Evolutionary conservation across 805 yeast species (phyloP), one percentile per base, ranked within the genome.

Genomic region (Babjeviella inositovora): DNA sequence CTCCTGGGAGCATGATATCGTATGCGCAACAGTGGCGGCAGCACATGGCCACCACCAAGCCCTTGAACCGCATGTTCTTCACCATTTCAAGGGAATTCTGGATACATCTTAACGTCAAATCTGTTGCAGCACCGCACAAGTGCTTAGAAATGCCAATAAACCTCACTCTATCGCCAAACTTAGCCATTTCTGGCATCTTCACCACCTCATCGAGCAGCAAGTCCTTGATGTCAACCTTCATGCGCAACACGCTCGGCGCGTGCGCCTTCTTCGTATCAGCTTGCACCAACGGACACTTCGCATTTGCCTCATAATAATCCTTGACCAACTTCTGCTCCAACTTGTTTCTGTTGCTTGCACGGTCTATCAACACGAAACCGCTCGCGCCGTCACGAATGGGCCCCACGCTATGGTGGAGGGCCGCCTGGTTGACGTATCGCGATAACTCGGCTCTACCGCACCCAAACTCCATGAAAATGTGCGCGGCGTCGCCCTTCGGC

Each of bases 91-190:
- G 3, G 26, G 20, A 16, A 20, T 62, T 61, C 21, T 57, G 29
- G 3, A 82, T 41, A 46, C 82, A 74, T 33, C 69, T 57, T 13
- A 85, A 45, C 0, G 95, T 76, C 23, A 84, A 50, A 42, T 84
- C 96, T 0, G 95, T 85, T 2, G 96, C 96, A 3, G 77, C 92
- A 5, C 96, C 96, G 47, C 96, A 84, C 17, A 85, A 48, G 48
- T 84, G 96, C 43, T 84, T 84, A 4, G 94, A 82, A 3, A 84
- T 66, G 2, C 72, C 81, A 6, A 75, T 72, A 18, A 57, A 40
- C 3, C 18, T 22, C 14, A 21, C 11, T 5, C 3, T 15, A 4
- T 11, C 14, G 13, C 14, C 17, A 14, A 17, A 9, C 15, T 31
- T 32, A 2, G 6, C 28, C 16, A 7, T 16, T 24, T 12, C 24